A percentile compares a stretch with the other conserved stretches of the same genome.
These are phyloP conservation scores for Lichina pygmaea DNA, from an alignment of 495 filamentous ascomycete genomes.

Conservation along the genomic window DNA sequence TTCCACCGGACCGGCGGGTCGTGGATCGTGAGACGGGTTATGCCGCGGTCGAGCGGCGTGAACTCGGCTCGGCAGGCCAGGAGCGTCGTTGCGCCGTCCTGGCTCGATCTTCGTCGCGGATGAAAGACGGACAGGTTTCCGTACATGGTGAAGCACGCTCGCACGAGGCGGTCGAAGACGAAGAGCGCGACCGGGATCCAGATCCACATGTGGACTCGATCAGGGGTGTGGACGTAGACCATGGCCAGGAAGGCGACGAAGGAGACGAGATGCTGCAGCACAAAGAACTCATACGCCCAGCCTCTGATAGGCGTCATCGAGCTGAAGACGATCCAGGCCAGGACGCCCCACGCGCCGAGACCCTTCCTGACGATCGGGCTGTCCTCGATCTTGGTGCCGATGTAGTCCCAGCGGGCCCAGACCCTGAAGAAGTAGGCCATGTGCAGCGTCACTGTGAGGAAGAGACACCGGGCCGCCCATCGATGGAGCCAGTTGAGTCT, in stretches of 20 bases:
- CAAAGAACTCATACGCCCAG: conserved; percentile 54
- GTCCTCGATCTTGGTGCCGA: conserved; percentile 29
- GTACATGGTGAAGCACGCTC: conserved; percentile 25
- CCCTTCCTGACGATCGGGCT: conserved; percentile 40
- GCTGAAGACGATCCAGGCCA: conserved; percentile 43
- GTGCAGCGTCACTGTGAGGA: conserved; percentile 50
- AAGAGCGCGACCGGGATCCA: conserved; percentile 51
- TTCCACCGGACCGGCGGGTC: conserved; percentile 45
- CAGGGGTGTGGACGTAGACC: conserved; percentile 36
- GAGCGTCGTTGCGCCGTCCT: not conserved
- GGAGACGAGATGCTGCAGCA: conserved; percentile 48
- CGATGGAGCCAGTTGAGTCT: conserved; percentile 65
- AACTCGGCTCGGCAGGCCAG: conserved; percentile 30
- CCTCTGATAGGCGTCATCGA: conserved; percentile 41
- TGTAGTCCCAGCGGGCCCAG: conserved; percentile 38
- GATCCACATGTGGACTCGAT: conserved; percentile 23
- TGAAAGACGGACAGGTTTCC: conserved; percentile 38
- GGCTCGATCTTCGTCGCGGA: conserved; percentile 7
- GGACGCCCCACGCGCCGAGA: conserved; percentile 43
- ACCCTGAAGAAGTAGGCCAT: conserved; percentile 41
- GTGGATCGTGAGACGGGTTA: conserved; percentile 41
- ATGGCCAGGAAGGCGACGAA: conserved; percentile 40
- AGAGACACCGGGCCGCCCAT: conserved; percentile 49
- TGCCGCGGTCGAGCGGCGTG: conserved; percentile 28
- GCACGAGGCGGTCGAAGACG: conserved; percentile 37